Base-by-base conservation (phyloP, 768 basidiomycete species). In the Tulasnella sp. region DNA sequence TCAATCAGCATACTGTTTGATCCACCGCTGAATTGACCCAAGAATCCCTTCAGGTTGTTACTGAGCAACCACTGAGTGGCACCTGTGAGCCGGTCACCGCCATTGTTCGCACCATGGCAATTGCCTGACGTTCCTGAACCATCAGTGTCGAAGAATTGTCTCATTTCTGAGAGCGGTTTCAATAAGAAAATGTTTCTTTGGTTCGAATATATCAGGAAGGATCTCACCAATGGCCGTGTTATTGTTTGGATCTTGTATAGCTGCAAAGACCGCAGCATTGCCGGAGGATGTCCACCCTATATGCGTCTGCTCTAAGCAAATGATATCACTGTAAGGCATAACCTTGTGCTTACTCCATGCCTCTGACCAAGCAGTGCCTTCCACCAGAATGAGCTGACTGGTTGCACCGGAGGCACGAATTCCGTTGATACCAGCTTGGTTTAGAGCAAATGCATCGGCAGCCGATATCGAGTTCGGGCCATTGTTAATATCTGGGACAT, bases 81-180 rank as follows among this genome's bases (percentile, higher is more conserved):
- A 28, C 60, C 71, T 27, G 70, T 65, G 37, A 80, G 62, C 56
- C 78, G 76, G 57, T 77, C 72, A n/a, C 68, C 70, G 51, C 78
- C 78, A 58, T 79, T 78, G 31, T 75, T 78, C n/a, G 72, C 65
- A 12, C 72, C 75, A 29, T 79, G 77, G 59, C 79, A 81, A 20
- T 64, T 70, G 1, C 59, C 59, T 43, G 62, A 69, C 8, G 78
- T 78, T 24, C 61, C 61, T 24, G 76, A 78, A 55, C 75, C 72
- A 59, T 81, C 78, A 32, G 71, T 72, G 63, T 79, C 78, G 57
- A 81, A 76, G 67, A 80, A 81, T 61, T 80, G 77, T 62, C 80
- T 77, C 75, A 79, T 79, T 61, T 80, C 76, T 74, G 58, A 3
- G 13, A 47, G 43, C 22, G 37, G 45, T 16, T 45, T 31, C 34